Evolutionary conservation across 2,329 filamentous ascomycete genomes (phyloP), one percentile per base, ranked within the genome.

Genomic region (Passalora sequoiae): DNA sequence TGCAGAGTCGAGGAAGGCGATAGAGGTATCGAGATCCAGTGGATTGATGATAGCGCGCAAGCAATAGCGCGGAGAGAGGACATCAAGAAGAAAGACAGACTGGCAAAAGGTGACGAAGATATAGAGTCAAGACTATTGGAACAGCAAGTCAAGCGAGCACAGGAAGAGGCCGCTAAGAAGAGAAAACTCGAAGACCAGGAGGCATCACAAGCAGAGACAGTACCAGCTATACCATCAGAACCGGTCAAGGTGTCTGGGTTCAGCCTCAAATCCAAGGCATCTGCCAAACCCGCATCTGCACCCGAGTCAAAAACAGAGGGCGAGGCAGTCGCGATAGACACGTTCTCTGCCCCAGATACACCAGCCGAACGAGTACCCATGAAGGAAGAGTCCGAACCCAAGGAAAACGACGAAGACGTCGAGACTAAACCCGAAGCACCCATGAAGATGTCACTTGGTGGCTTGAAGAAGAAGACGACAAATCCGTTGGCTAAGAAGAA

Each of bases 31-130:
- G 84, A 89, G 58, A 81, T 98, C 41, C 75, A 84, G 1, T 98
- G 89, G 86, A 83, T 96, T 45, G 91, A 98, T 60, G 88, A 91
- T 57, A 89, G 84, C 25, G 87, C 89, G 0, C 91, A 95, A 43
- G 87, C 89, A 1, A 68, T 97, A 52, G 75, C 80, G 56, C 72
- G 89, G 38, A 80, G 86, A 50, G 91, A 96, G 53, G 87, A 87
- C 19, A 74, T 96, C 37, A 73, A 83, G 54, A 81, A 83, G 61
- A 91, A 88, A 65, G 89, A 96, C 64, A 78, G 85, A 43, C 82
- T 89, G 65, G 89, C 96, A 58, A 86, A 86, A 55, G 88, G 89
- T 2, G 89, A 96, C 56, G 91, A 97, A 63, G 86, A 94, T 67
- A 69, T 88, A 37, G 89, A 97, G 67, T 84, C 91, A 66, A 80